Evolutionary conservation across 306 rosid species (phyloP), one percentile per base, ranked within the genome.

Genomic region (Luffa aegyptiaca): DNA sequence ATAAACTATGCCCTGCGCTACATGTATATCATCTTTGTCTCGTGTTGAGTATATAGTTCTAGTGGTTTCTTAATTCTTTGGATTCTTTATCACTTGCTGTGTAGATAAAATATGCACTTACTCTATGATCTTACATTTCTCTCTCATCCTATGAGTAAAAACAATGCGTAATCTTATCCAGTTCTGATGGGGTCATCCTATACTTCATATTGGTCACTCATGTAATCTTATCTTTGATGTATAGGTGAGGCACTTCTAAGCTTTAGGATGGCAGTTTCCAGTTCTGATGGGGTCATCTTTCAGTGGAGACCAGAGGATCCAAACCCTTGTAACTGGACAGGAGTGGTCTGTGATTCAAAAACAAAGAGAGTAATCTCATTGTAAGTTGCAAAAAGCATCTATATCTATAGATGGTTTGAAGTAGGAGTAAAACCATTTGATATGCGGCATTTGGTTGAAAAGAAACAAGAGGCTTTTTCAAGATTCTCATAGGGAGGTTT

Each of bases 261-360:
- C 86, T 91, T 92, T 81, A 90, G 87, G 90, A 80, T 92, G 74
- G 85, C 97, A 80, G 82, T 95, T 86, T 82, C 84, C 79, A 85
- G 83, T 85, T 91, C 97, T 35, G 95, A 94, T 84, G 93, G 95
- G 35, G 51, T 83, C 84, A 84, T 92, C 75, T 79, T 85, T 83
- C 93, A 84, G 51, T 96, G 99, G 99, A 90, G 97, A 90, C 97
- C 97, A 2, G 98, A 91, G 87, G 97, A 96, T 86, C 90, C 94
- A 45, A 90, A 91, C 76, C 98, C 99, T 64, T 96, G 99, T 81
- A 85, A 88, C 69, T 96, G 99, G 98, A 93, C 83, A 66, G 98
- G 98, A 84, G 99, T 96, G 78, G 92, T 52, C 52, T 96, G 99
- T 76, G 98, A 96, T 85, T 74, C 79, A 46, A 91, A 88, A 79